Evolutionary conservation across 2,329 filamentous ascomycete species (phyloP), one percentile per base, ranked within the genome.

Genomic region (Fusarium luffae): DNA sequence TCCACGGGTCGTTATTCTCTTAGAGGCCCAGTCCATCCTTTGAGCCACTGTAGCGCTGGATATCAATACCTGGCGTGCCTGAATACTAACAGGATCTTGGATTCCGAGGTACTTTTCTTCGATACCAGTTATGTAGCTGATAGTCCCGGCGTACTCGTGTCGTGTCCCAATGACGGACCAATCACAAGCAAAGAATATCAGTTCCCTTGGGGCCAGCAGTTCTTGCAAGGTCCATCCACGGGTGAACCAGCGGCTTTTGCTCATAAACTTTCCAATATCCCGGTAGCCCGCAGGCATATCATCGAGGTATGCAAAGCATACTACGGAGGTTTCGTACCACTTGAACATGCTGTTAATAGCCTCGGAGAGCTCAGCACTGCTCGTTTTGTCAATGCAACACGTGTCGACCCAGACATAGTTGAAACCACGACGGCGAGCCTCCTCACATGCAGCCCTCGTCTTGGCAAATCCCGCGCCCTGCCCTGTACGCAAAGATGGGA

Each of bases 11-110:
- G 34, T 37, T 3, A 3, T n/a, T n/a, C 34, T 37, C 9, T 3
- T 37, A 1, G 18, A 37, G 3, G 18, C 34, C 34, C 34, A 37
- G 11, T 11, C 9, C 34, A 37, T 37, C 2, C 18, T 5, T 11
- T 37, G 9, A 18, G 34, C 34, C 5, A 37, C 18, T 10, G 16
- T 37, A n/a, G 34, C 34, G 18, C 34, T 37, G 5, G 18, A 37
- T 11, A 37, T 37, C 9, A 37, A n/a, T 6, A 37, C 9, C 3
- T 37, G 34, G 3, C 34, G 34, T 3, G 34, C 16, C 2, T 37
- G 18, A 11, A 5, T 5, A 37, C 3, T 5, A 11, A 11, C 1
- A 18, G 9, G 6, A 5, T 37, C 9, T n/a, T 5, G 9, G 5
- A 0, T n/a, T 11, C n/a, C 16, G 3, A 37, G 34, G n/a, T 37